A percentile compares a stretch with the other conserved stretches of the same genome.
phyloP scores from a whole-genome alignment of 2,329 filamentous ascomycete species.

The Amauroascus verrucosus region DNA sequence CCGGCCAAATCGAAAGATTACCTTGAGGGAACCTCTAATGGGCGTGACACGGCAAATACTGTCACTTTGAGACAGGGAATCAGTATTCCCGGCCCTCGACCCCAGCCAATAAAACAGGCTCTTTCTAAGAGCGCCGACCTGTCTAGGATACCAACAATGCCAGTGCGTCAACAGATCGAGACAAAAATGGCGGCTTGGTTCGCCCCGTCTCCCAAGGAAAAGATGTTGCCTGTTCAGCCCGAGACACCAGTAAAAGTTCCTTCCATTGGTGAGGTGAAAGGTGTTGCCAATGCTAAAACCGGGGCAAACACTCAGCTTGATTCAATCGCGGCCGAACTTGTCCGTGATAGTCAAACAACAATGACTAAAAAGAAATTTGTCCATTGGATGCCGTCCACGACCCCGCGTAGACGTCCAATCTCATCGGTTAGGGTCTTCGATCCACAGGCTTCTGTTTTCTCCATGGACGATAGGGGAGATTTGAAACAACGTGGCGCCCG shows the following conservation, averaged over 20 bases:
- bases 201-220: background rate
- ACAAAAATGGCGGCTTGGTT: slow-evolving; percentile 3
- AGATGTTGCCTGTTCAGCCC: slow-evolving; percentile 4
- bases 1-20: background rate
- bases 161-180: background rate
- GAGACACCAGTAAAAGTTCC: slow-evolving; percentile 4
- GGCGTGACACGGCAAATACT: background rate
- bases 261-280: background rate
- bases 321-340: background rate
- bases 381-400: slow-evolving; percentile 1
- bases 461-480: slow-evolving; percentile 2
- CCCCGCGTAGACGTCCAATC: slow-evolving; percentile 15
- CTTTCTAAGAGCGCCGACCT: background rate
- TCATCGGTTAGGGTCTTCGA: slow-evolving; percentile 14
- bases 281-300: slow-evolving; percentile 1
- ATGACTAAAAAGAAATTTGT: background rate
- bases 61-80: background rate
- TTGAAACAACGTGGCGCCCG: slow-evolving; percentile 7
- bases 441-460: slow-evolving; percentile 10
- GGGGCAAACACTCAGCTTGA: background rate
- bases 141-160: background rate
- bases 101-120: background rate
- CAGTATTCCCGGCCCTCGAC: background rate
- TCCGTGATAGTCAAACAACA: background rate
- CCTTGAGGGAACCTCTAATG: background rate